These are phyloP conservation scores for Nitzschia palea DNA, from an alignment of 108 stramenopile species.

Conservation along the genomic window DNA sequence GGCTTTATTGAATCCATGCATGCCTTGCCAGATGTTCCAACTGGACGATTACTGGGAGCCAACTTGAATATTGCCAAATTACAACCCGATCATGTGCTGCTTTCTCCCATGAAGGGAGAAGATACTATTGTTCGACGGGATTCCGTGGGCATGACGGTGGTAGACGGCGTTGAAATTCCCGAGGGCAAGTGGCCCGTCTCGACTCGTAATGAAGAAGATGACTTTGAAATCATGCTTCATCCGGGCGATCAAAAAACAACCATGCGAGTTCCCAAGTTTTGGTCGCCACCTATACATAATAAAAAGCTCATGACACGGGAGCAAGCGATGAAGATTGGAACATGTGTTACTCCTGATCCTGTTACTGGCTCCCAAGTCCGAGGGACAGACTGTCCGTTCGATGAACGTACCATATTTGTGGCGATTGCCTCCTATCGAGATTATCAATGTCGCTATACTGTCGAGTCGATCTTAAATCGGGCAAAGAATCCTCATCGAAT, in stretches of 20 bases:
- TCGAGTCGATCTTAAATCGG: constrained; percentile 62
- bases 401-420: constrained; percentile 75
- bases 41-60: constrained; percentile 1
- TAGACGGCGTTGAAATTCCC: constrained; percentile 22
- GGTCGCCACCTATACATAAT: constrained; percentile 67
- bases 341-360: constrained; percentile 63
- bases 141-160: not conserved
- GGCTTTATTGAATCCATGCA: constrained; percentile 34
- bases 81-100: constrained; percentile 4
- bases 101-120: not conserved
- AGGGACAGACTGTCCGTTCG: constrained; percentile 64
- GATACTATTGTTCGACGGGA: not conserved
- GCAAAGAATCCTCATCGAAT: constrained; percentile 66
- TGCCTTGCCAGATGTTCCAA: constrained; percentile 33
- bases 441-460: constrained; percentile 74
- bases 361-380: constrained; percentile 51
- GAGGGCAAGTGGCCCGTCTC: constrained; percentile 66
- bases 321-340: constrained; percentile 72
- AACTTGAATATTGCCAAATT: constrained; percentile 31
- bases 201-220: constrained; percentile 55
- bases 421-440: constrained; percentile 83
- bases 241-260: constrained; percentile 61
- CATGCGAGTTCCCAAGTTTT: constrained; percentile 72
- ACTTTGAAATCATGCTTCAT: constrained; percentile 67
- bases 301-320: constrained; percentile 61